Evolutionary conservation across 2,329 filamentous ascomycete species (phyloP), one percentile per base, ranked within the genome.

Genomic region (Penicillium carneum): DNA sequence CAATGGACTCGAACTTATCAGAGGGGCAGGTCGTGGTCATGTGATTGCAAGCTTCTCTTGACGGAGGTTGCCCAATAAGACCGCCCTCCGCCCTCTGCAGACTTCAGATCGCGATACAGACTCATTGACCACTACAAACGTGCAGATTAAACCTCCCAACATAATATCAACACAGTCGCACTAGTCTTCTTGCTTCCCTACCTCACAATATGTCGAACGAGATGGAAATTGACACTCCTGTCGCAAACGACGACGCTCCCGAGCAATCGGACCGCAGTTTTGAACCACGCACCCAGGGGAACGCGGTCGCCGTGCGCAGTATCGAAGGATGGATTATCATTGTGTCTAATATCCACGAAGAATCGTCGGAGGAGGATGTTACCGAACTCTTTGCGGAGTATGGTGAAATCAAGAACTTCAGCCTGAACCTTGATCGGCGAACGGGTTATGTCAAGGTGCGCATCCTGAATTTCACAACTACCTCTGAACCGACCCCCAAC

Each of bases 241-340:
- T 72, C 62, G 66, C 74, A 56, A 74, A 73, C 33, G 75, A 80
- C 55, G 74, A 74, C 47, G 63, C 65, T 54, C 66, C 68, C 52
- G 71, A 71, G 57, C 69, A 76, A 61, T 69, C 71, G 23, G 69
- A 69, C 57, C 70, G 70, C 57, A 72, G 71, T 45, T 70, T 71
- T 60, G 81, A 83, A 65, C 74, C 79, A 51, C 79, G 76, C 67
- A 83, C 81, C 48, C 69, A 77, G 33, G 69, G 78, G 20, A 79
- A 77, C 60, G 80, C 81, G 29, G 81, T 82, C 77, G 87, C 87
- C 9, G 87, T 89, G 47, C 86, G 87, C 74, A 87, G 85, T 69
- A 89, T 89, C 69, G 87, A 89, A 74, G 87, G 87, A 65, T 89
- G 87, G 87, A 89, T 89, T 73, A 82, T 89, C 63, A 83, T 88